Evolutionary conservation across 805 yeast genomes (phyloP).

Genomic region (Teunomyces aglyptinius): DNA sequence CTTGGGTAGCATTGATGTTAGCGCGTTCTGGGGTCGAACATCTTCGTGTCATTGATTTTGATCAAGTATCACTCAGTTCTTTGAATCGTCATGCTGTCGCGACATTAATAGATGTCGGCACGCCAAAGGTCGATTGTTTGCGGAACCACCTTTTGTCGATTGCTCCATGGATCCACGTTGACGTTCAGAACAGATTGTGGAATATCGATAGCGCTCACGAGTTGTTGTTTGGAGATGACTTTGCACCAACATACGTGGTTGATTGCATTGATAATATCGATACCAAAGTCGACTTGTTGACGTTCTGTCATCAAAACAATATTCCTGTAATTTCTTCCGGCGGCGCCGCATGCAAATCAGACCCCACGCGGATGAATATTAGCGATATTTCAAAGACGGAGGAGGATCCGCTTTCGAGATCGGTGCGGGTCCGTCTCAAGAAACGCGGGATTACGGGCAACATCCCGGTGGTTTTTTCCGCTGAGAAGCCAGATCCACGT

Average conservation of each 20-base stretch:
- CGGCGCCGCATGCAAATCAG: slow-evolving; percentile 97
- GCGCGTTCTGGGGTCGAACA: slow-evolving; percentile 86
- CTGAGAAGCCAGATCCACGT: slow-evolving; percentile 95
- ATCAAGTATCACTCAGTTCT: slow-evolving; percentile 90
- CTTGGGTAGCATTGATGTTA: slow-evolving; percentile 91
- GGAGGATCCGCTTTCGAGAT: slow-evolving; percentile 89
- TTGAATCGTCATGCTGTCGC: slow-evolving; percentile 95
- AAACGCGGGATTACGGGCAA: slow-evolving; percentile 72
- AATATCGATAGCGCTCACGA: slow-evolving; percentile 61
- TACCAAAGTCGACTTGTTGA: slow-evolving; percentile 89
- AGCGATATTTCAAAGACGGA: slow-evolving; percentile 87
- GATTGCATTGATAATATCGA: slow-evolving; percentile 97
- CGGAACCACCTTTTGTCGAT: slow-evolving; percentile 63
- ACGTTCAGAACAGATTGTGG: slow-evolving; percentile 78
- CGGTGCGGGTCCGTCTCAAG: slow-evolving; percentile 82
- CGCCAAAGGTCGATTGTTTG: slow-evolving; percentile 81
- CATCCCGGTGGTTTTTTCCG: slow-evolving; percentile 85
- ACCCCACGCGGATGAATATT: slow-evolving; percentile 85
- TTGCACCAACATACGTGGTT: slow-evolving; percentile 72
- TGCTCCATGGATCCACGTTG: slow-evolving; percentile 94
- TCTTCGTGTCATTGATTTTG: slow-evolving; percentile 85
- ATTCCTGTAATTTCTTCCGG: slow-evolving; percentile 83
- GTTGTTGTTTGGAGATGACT: slow-evolving; percentile 48
- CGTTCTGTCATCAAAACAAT: slow-evolving; percentile 59
- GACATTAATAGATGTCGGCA: slow-evolving; percentile 86